These are phyloP conservation scores for Perkinsela sp. DNA, from an alignment of 208 protist genomes.

Conservation along the genomic window DNA sequence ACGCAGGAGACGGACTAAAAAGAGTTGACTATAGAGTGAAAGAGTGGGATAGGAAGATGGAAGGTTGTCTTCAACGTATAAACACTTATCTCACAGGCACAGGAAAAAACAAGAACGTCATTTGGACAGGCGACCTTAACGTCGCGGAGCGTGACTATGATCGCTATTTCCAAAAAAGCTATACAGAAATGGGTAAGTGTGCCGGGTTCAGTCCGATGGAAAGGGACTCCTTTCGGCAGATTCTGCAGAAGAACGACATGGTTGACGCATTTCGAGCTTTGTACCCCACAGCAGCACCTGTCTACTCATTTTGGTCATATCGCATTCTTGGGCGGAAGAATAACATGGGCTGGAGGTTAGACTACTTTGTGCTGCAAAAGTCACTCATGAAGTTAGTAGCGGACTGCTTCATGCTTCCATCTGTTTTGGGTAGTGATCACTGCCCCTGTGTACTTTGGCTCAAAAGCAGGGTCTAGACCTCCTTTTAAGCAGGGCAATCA, in stretches of 20 bases:
- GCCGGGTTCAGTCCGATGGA: constrained; percentile 70
- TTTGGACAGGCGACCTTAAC: constrained; percentile 74
- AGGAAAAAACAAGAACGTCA: constrained; percentile 14
- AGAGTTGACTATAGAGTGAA: constrained; percentile 47
- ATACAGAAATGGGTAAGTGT: constrained; percentile 57
- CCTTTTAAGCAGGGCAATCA: too few relatives aligned
- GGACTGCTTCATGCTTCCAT: constrained; percentile 42
- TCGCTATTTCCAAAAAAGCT: constrained; percentile 44
- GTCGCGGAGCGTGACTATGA: constrained; percentile 70
- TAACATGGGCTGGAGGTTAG: constrained; percentile 58
- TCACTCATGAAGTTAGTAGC: constrained; percentile 19
- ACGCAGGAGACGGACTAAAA: constrained; percentile 53
- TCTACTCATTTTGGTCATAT: constrained; percentile 61
- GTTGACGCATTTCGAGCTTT: constrained; percentile 54
- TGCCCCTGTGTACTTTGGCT: constrained; percentile 55
- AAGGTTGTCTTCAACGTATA: constrained; percentile 7
- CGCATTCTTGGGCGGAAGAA: constrained; percentile 19
- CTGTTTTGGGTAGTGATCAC: constrained; percentile 50
- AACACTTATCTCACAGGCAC: background rate
- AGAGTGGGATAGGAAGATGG: constrained; percentile 33
- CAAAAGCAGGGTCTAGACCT: constrained; percentile 7
- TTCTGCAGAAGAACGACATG: constrained; percentile 11
- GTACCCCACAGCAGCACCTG: constrained; percentile 29
- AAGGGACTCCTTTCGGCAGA: constrained; percentile 32
- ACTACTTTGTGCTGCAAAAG: constrained; percentile 67